Base-by-base conservation (phyloP, 805 yeast genomes). In the Ascoidea tarda region DNA sequence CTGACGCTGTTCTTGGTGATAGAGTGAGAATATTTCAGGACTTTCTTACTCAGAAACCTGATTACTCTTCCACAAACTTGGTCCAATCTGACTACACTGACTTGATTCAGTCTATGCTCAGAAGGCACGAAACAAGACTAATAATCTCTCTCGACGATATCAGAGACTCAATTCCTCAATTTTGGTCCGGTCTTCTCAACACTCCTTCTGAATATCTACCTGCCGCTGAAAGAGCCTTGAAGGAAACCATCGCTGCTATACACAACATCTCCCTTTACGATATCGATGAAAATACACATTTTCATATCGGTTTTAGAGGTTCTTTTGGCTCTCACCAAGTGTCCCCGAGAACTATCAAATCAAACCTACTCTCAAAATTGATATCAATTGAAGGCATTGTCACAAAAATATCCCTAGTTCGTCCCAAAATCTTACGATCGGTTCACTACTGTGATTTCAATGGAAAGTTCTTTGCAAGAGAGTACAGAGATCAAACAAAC, bases 321-420 rank as follows among this genome's bases (percentile, higher is more conserved):
- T 82, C 97, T 0, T 88, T 93, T 67, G 98, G 98, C 52, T 78
- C 82, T 53, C 90, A 89, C 63, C 77, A 84, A 48, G 81, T 91
- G 33, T 83, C 89, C 31, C 97, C 99, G 21, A 77, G 98, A 62
- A 81, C 96, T 3, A 80, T 93, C 53, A 78, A 82, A 54, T 83
- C 98, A 2, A 68, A 75, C 12, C 83, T 79, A 58, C 71, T 93
- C 51, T 88, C 96, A 53, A 82, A 83, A 62, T 71, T 91, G 77
- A 79, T 93, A 48, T 82, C 95, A 1, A 74, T 93, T 31, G 97
- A 93, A 68, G 99, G 99, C 53, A 93, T 93, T 60, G 96, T 93
- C 16, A 91, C 98, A 1, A 76, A 93, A 57, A 90, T 96, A 33
- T 89, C 97, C 1, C 73, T 93, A 54, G 95, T 93, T 47, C 77